Evolutionary conservation across 2,329 filamentous ascomycete species (phyloP).

Genomic region (Hortaea werneckii): DNA sequence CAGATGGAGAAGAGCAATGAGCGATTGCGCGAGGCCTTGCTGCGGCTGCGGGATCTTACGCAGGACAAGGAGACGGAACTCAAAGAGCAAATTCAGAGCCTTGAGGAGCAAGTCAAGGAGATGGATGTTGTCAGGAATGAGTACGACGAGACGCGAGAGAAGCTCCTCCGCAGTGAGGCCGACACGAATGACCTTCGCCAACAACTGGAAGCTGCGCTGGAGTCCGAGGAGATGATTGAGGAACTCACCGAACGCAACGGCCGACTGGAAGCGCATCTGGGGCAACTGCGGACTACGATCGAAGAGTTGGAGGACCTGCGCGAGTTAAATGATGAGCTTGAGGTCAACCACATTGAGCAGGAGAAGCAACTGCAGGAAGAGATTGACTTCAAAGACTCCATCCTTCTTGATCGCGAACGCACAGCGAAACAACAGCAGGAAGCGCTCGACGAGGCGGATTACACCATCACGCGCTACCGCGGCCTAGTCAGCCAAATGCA

Average conservation of each 20-base stretch:
- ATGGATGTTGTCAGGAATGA: constrained; percentile 43
- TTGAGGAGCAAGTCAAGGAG: constrained; percentile 33
- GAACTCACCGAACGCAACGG: constrained; percentile 82
- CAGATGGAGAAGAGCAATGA: constrained; percentile 89
- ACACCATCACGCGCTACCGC: constrained; percentile 78
- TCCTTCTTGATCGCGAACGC: constrained; percentile 73
- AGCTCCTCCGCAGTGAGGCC: constrained; percentile 60
- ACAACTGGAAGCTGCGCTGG: constrained; percentile 79
- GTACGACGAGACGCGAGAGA: constrained; percentile 60
- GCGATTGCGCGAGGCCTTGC: constrained; percentile 70
- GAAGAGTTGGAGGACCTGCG: constrained; percentile 82
- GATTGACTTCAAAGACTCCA: constrained; percentile 73
- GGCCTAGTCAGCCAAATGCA: constrained; percentile 81
- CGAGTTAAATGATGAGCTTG: constrained; percentile 89
- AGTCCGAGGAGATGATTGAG: constrained; percentile 89
- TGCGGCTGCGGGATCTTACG: constrained; percentile 76
- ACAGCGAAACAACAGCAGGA: constrained; percentile 68
- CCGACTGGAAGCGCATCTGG: constrained; percentile 69
- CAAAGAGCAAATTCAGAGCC: constrained; percentile 46
- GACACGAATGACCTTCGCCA: constrained; percentile 78
- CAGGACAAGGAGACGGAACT: constrained; percentile 76
- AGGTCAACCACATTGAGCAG: constrained; percentile 83
- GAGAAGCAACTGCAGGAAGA: constrained; percentile 93
- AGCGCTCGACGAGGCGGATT: constrained; percentile 75
- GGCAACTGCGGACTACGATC: constrained; percentile 70